A percentile compares a stretch with the other conserved stretches of the same genome.
Evolutionary conservation across 352 stramenopile species (phyloP).

Genomic region (Phytophthora melonis): DNA sequence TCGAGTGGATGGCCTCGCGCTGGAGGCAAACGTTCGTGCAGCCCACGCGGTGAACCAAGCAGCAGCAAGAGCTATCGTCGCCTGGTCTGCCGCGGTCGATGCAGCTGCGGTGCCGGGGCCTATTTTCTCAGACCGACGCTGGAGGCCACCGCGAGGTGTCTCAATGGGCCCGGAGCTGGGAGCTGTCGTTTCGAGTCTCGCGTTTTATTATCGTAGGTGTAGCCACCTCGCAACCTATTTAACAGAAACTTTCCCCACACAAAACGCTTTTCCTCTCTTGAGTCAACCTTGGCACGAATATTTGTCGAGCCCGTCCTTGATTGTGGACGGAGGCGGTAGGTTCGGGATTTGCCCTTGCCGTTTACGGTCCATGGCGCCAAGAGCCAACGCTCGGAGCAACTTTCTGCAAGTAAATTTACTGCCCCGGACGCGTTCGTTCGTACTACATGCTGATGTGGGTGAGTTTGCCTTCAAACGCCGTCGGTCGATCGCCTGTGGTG

Average conservation of each 20-base stretch:
- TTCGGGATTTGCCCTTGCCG: neutral
- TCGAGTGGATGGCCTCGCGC: slow-evolving; percentile 49
- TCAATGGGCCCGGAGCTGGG: neutral
- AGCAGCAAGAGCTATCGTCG: neutral
- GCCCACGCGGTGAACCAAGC: slow-evolving; percentile 16
- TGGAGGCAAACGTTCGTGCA: slow-evolving; percentile 50
- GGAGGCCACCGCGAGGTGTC: too few species aligned
- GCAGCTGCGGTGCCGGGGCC: neutral
- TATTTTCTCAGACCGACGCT: neutral
- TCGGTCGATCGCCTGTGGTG: neutral
- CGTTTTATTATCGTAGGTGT: neutral
- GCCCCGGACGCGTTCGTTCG: neutral
- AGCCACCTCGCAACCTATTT: slow-evolving; percentile 2
- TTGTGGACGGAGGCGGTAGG: neutral
- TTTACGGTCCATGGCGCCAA: neutral
- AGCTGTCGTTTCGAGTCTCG: neutral
- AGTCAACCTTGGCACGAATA: neutral
- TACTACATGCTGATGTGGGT: neutral
- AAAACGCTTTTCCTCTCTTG: neutral
- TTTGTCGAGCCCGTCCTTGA: neutral
- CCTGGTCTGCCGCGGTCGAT: slow-evolving; percentile 1
- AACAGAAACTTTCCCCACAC: neutral
- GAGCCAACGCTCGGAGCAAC: neutral
- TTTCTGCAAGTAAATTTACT: neutral
- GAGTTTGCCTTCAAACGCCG: neutral